Evolutionary conservation across 106 monocot genomes (phyloP), one percentile per base, ranked within the genome.

Genomic region (Vanilla planifolia): DNA sequence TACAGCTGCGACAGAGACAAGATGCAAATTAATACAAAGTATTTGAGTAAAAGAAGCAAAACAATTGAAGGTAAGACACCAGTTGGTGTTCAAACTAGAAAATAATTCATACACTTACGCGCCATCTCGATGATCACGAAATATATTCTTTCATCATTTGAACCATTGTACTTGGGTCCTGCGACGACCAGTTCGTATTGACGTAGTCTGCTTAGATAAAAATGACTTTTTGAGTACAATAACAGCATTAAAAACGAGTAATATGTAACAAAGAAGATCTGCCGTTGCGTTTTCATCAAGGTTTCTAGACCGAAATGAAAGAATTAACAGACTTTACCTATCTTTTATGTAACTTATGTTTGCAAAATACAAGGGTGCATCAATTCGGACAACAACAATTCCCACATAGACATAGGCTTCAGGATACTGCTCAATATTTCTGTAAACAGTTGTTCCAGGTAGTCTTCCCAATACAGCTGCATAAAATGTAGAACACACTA

Each of bases 71-170:
- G n/a, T n/a, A n/a, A n/a, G n/a, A n/a, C n/a, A n/a, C n/a, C n/a
- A n/a, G n/a, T n/a, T n/a, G n/a, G n/a, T n/a, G n/a, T n/a, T n/a
- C n/a, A n/a, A n/a, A n/a, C n/a, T n/a, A 15, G 14, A 57, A 35
- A 35, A 57, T 57, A 35, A 35, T 57, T 10, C 21, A 21, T 34
- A 35, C 3, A 73, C 98, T 81, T 75, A 99, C 98, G 98, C 37
- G 98, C 85, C 98, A 99, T 92, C 70, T 99, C 98, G 33, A 99
- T 67, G 53, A 99, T 80, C 5, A 99, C 85, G 67, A 99, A 99
- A 62, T 92, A 79, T 35, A 82, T 80, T 32, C 82, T 79, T 73
- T 75, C 79, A 60, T 85, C 92, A 67, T 92, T 74, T 19, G 85
- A 82, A 15, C 92, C 98, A 42, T 79, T 75, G 5, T 65, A 80